Conservation (phyloP, 371 early-diverging fungal genomes). For the Saksenaea oblongispora region DNA sequence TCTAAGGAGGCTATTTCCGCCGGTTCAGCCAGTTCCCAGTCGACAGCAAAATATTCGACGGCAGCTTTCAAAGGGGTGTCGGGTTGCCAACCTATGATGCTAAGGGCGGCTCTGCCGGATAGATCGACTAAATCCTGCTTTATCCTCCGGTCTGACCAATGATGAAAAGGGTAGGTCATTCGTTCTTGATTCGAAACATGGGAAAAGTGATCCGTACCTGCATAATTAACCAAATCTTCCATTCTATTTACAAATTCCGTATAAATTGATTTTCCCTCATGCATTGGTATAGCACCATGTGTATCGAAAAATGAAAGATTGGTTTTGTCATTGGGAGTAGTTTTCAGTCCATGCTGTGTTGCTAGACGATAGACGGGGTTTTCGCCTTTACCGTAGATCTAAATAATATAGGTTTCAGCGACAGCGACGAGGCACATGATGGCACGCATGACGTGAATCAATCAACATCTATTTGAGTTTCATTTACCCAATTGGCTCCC, state of each 20-base stretch:
- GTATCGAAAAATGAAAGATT: conserved; percentile 39
- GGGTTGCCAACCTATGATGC: conserved; percentile 38
- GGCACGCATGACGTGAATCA: not conserved
- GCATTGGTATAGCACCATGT: conserved; percentile 20
- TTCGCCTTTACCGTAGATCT: conserved; percentile 50
- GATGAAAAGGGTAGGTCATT: not conserved
- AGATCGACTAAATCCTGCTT: conserved; percentile 36
- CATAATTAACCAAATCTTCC: conserved; percentile 31
- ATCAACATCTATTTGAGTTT: not conserved
- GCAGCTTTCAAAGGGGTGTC: conserved; percentile 41
- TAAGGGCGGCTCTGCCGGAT: conserved; percentile 37
- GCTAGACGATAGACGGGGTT: conserved; percentile 47
- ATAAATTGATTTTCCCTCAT: conserved; percentile 13
- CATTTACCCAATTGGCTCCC: conserved; percentile 52
- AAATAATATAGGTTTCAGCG: not conserved
- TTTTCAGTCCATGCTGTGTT: conserved; percentile 29
- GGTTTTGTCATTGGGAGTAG: conserved; percentile 39
- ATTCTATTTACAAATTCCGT: conserved; percentile 24
- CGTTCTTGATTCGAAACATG: not conserved
- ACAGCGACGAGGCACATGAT: not conserved
- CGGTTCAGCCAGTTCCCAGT: conserved; percentile 53
- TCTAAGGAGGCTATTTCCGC: conserved; percentile 46
- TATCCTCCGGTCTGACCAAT: conserved; percentile 34
- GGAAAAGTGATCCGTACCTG: conserved; percentile 29
- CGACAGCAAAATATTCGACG: conserved; percentile 47